Evolutionary conservation across 2,329 filamentous ascomycete genomes (phyloP), one percentile per base, ranked within the genome.

Genomic region (Stromatinia cepivora): DNA sequence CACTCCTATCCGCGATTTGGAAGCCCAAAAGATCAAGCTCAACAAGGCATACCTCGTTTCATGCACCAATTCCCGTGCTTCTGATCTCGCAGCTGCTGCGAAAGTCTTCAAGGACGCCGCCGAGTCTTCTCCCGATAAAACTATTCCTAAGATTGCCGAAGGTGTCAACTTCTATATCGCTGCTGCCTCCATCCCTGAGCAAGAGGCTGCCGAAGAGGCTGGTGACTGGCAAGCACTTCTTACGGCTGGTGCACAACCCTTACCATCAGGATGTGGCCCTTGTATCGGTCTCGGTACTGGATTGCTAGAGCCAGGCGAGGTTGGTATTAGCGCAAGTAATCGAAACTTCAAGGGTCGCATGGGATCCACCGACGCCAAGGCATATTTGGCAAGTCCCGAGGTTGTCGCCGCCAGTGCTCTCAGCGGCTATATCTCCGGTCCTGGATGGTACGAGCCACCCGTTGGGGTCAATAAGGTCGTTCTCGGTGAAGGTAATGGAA

Each of bases 341-440:
- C 85, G 94, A 15, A 97, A 97, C 79, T 97, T 94, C 84, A 93
- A 94, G 80, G 94, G 93, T 0, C 88, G 94, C 3, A 96, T 97
- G 92, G 94, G 94, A 4, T 90, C 86, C 20, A 88, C 86, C 3
- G 87, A 92, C 7, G 92, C 93, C 0, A 89, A 93, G 76, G 92
- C 93, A 0, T 97, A 97, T 78, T 88, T 97, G 0, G 91, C 90
- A 8, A 94, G 91, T 73, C 94, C 95, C 0, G 94, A 97, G 77
- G 90, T 97, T 3, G 94, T 98, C 0, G 94, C 94, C 5, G 94
- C 95, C 10, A 96, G 92, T 75, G 94, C 94, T 3, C 81, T 97
- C 0, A 76, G 83, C 22, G 92, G 92, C 17, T 85, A 85, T 71
- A 93, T 94, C 48, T 82, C 88, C 13, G 91, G 93, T 0, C 92